Conservation (phyloP, 1,284 basidiomycete species). For the Cutaneotrichosporon sp. region DNA sequence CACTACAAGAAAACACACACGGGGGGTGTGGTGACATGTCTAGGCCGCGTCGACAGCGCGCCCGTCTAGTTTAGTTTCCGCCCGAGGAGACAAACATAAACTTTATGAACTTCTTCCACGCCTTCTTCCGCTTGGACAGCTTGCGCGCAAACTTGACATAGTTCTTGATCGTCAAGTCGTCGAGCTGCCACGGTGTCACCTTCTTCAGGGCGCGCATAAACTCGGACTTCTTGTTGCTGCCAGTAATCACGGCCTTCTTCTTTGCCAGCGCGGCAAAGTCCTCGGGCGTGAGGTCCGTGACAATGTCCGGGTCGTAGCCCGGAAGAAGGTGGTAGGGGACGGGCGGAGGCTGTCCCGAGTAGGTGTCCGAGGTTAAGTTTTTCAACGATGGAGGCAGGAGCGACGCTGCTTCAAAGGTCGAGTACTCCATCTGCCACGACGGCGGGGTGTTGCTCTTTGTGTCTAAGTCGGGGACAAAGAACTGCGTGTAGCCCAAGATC, state of each 20-base stretch:
- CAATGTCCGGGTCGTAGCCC: constrained; percentile 32
- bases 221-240: constrained; percentile 10
- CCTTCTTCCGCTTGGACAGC: constrained; percentile 57
- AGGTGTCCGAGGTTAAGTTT: not conserved
- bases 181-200: constrained; percentile 65
- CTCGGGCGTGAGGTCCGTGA: constrained; percentile 9
- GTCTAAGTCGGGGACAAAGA: constrained; percentile 67
- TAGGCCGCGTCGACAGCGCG: not conserved
- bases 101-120: constrained; percentile 53
- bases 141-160: constrained; percentile 67
- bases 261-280: constrained; percentile 1
- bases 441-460: constrained; percentile 58
- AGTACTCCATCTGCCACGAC: constrained; percentile 69
- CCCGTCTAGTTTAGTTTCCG: not conserved
- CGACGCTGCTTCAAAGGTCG: constrained; percentile 56
- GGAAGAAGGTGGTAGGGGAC: constrained; percentile 66
- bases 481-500: constrained; percentile 53
- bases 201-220: constrained; percentile 48
- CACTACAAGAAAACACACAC: too few relatives aligned
- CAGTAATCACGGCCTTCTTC: not conserved
- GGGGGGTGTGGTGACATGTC: not conserved
- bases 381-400: constrained; percentile 42
- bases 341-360: constrained; percentile 44
- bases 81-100: constrained; percentile 36
- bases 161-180: constrained; percentile 69